Base-by-base conservation (phyloP, 495 filamentous ascomycete species). In the Sphaerosporella brunnea region DNA sequence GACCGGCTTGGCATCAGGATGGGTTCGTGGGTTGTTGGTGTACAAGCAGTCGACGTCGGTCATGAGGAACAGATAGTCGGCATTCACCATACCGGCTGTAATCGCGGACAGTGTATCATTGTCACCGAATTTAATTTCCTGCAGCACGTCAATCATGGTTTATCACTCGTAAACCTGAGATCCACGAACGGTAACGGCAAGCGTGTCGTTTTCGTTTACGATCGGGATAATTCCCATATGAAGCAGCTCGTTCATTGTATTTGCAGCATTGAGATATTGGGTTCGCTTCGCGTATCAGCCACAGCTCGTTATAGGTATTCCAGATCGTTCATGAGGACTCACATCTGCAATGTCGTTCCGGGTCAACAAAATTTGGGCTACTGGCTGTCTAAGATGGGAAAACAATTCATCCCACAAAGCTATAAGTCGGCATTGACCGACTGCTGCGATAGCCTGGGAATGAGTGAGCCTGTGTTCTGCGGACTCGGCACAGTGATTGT, bases 91-190 rank as follows among this genome's bases (percentile, higher is more conserved):
- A 39, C 82, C 92, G 3, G 90, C 88, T 1, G 90, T 94, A 53
- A 97, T 93, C 34, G 92, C 90, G 25, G 84, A 92, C 23, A 97
- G 68, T 11, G 90, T 97, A 65, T 97, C 90, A 55, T 97, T 97
- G 67, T 97, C 90, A 51, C 90, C 90, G 58, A 97, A 97, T 73
- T 96, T 96, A 62, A 97, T 96, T 74, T 97, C 90, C 71, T 78
- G 45, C 9, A 26, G 5, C 20, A 25, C 13, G 20, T 16, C 40
- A 43, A 43, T 43, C 40, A 43, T 15, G n/a, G 20, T 9, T 34
- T 34, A 34, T 35, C 19, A 11, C 20, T 43, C 5, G 40, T 7
- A 43, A n/a, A 26, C 20, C 36, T 24, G 24, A 2, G 5, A 23
- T 30, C 8, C 26, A 46, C 67, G 18, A 68, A 78, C 74, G 37